Evolutionary conservation across 2,329 filamentous ascomycete species (phyloP), one percentile per base, ranked within the genome.

Genomic region (Fusarium haematococcum): DNA sequence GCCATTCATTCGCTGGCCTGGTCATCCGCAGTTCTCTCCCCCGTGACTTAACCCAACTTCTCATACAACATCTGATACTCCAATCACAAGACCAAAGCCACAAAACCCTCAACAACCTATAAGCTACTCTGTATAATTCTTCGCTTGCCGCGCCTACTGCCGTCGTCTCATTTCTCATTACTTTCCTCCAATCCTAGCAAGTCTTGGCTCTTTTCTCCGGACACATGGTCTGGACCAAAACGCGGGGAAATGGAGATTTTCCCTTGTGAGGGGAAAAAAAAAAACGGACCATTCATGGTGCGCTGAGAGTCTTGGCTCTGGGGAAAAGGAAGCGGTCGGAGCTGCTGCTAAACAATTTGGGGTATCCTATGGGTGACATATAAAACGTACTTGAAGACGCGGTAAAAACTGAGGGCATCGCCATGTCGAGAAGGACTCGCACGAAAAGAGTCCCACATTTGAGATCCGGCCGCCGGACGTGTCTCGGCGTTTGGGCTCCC

Each of bases 211-310:
- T 23, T 20, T 23, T 11, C n/a, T 16, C 65, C 57, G 43, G 50
- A 41, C 52, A n/a, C 41, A 50, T 59, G 37, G 62, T 4, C 16
- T 33, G 6, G 20, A 37, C 30, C n/a, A 59, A 77, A 78, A 78
- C 76, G 76, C 76, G 76, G 76, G 76, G 76, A 78, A 78, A 78
- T 74, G 76, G 76, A 67, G 70, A 69, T 65, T 75, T 32, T 30
- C 14, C 23, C 39, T 20, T 43, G 50, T 72, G 76, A 75, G 69
- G 71, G 75, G 7, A 30, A 67, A 70, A 63, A 70, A 63, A 33
- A 63, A 71, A 73, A 63, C 66, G 74, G 72, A 62, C 74, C 74
- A 77, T 78, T 75, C 61, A 68, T 76, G 75, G 70, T 77, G 67
- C 62, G 63, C 37, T 60, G 60, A 32, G 30, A 62, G 65, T 65